Percentiles rank a stretch among this genome's conserved stretches.
These are phyloP conservation scores for Penicillium pulvis DNA, from an alignment of 495 filamentous ascomycete genomes.

Conservation along the genomic window DNA sequence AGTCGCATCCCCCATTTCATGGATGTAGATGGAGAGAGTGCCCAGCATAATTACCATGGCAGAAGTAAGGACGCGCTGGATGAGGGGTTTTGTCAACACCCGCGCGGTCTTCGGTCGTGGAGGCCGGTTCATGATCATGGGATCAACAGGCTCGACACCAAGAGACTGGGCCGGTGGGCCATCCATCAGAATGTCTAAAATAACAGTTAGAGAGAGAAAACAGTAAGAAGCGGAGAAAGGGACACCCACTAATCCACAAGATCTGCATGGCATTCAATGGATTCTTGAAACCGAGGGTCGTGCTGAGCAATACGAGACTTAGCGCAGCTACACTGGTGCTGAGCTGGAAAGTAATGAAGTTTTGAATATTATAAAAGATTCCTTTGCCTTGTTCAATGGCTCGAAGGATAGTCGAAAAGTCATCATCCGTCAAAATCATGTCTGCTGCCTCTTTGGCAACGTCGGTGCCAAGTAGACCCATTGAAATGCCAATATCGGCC, in stretches of 20 bases:
- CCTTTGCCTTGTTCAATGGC: conserved; percentile 99
- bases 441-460: conserved; percentile 99
- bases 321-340: conserved; percentile 95
- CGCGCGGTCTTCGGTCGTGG: conserved; percentile 82
- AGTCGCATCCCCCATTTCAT: conserved; percentile 76
- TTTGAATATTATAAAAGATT: conserved; percentile 99
- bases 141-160: conserved; percentile 93
- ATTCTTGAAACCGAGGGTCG: conserved; percentile 87
- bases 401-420: conserved; percentile 94
- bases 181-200: conserved; percentile 97
- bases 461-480: conserved; percentile 93
- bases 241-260: conserved; percentile 91
- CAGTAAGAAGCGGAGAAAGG: conserved; percentile 1
- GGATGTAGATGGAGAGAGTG: conserved; percentile 86
- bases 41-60: conserved; percentile 87
- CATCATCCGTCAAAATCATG: conserved; percentile 98
- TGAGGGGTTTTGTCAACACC: conserved; percentile 79
- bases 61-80: conserved; percentile 84
- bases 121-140: conserved; percentile 88
- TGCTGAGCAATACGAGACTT: conserved; percentile 87
- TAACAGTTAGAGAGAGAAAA: conserved; percentile 6
- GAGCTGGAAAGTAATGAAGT: conserved; percentile 97
- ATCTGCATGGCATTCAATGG: conserved; percentile 99
- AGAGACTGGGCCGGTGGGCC: conserved; percentile 96
- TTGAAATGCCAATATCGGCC: conserved; percentile 96